Percentiles rank a stretch among this genome's conserved stretches.
These are phyloP conservation scores for Kwoniella mangroviensis DNA, from an alignment of 768 basidiomycete genomes.

Conservation along the genomic window DNA sequence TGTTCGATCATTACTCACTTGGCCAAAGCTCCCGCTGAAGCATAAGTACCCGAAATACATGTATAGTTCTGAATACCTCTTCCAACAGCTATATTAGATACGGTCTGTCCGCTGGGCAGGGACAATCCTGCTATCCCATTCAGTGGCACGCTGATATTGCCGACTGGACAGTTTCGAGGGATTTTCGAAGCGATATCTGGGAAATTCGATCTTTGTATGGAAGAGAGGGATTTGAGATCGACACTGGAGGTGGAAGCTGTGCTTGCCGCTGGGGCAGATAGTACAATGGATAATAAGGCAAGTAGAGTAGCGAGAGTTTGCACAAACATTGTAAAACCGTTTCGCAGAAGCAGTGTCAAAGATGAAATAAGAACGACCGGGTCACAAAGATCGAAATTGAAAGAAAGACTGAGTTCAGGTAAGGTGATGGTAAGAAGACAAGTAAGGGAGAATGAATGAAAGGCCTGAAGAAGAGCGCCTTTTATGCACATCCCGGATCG, in stretches of 20 bases:
- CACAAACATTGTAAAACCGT: not conserved
- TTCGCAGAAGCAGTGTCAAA: not conserved
- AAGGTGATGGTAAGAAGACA: not conserved
- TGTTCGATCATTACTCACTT: too few relatives aligned
- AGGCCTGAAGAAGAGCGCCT: not conserved
- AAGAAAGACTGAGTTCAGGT: not conserved
- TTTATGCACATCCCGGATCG: not conserved
- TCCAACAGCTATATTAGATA: conserved; percentile 37
- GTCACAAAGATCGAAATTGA: not conserved
- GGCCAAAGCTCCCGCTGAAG: conserved; percentile 46
- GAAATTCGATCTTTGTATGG: conserved; percentile 4
- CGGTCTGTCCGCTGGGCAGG: conserved; percentile 33
- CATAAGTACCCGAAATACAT: conserved; percentile 46
- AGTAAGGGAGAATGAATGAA: not conserved
- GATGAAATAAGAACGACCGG: not conserved
- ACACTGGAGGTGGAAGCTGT: not conserved
- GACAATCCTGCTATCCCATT: conserved; percentile 17
- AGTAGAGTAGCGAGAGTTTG: not conserved
- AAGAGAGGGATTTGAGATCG: not conserved
- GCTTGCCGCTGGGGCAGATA: not conserved
- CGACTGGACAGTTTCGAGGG: conserved; percentile 14
- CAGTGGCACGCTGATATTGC: conserved; percentile 29
- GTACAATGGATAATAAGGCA: not conserved
- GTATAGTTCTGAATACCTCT: conserved; percentile 59
- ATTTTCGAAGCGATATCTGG: not conserved